These are phyloP conservation scores for Francoa sonchifolia DNA, from an alignment of 441 rosid species.

Conservation along the genomic window DNA sequence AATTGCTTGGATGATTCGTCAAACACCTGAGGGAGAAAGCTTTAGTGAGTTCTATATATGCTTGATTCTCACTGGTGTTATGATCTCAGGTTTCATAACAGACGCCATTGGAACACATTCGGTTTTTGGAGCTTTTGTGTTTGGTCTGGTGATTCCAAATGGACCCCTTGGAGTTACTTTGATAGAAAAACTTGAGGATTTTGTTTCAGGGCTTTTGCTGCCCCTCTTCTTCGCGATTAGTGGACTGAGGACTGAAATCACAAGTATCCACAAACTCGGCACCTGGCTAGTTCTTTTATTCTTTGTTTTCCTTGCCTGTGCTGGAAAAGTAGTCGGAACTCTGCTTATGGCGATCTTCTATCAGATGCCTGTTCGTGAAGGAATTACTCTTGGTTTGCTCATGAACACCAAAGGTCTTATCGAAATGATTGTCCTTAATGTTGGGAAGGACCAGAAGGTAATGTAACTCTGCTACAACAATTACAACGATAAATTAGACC, in stretches of 20 bases:
- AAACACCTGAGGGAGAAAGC: slow-evolving; percentile 82
- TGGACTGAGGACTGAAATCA: slow-evolving; percentile 65
- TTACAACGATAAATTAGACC: no score
- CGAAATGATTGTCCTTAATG: slow-evolving; percentile 87
- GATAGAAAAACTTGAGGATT: slow-evolving; percentile 86
- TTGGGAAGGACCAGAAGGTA: slow-evolving; percentile 86
- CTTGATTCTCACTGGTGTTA: slow-evolving; percentile 85
- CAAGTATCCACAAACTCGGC: slow-evolving; percentile 23
- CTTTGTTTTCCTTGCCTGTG: slow-evolving; percentile 43
- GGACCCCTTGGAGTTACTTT: slow-evolving; percentile 83
- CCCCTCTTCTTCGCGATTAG: slow-evolving; percentile 93
- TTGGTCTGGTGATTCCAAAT: slow-evolving; percentile 78
- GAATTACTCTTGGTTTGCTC: slow-evolving; percentile 69
- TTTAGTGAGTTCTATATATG: slow-evolving; percentile 68
- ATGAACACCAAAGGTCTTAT: slow-evolving; percentile 92
- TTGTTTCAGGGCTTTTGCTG: slow-evolving; percentile 74
- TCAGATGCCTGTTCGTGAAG: slow-evolving; percentile 72
- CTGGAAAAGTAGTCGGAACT: slow-evolving; percentile 71
- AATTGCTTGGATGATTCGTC: slow-evolving; percentile 53
- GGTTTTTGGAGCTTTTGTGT: slow-evolving; percentile 88
- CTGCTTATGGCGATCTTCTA: slow-evolving; percentile 37
- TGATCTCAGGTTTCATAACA: slow-evolving; percentile 87
- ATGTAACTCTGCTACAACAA: no score
- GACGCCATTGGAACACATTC: slow-evolving; percentile 95
- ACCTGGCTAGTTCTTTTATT: slow-evolving; percentile 45